Evolutionary conservation across 352 stramenopile genomes (phyloP), one percentile per base, ranked within the genome.

Genomic region (Globisporangium nunn): DNA sequence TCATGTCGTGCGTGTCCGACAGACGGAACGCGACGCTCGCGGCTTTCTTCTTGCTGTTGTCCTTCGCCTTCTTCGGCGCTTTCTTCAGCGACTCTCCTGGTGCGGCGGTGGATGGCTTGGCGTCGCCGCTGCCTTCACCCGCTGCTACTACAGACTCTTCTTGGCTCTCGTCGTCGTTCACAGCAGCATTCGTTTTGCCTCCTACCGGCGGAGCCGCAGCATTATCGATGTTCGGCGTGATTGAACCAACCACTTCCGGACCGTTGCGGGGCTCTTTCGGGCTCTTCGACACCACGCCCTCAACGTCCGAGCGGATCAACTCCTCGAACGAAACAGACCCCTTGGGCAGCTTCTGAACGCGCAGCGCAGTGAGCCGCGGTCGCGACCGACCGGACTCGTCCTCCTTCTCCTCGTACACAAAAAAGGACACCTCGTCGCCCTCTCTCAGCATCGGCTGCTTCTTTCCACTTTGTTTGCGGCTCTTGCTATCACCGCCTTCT

Each of bases 341-440:
- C 14, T 66, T 23, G 2, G 78, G 67, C 28, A 89, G 50, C 49
- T 81, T 87, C 40, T 88, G 75, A 40, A 93, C 74, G 23, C 80
- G 80, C 28, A 93, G 62, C 17, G 79, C 82, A 12, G 74, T 91
- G 35, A 91, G 54, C 8, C 72, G 76, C 14, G 62, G 62, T 7
- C 62, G 59, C 0, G 70, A 72, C 33, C 64, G 64, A 29, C 58
- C 44, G 0, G 67, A 72, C 0, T 81, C 67, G 23, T 77, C 70
- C 28, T 85, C 78, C 18, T 77, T 68, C 37, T 89, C 82, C 56
- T 88, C 78, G 39, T 85, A 81, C 23, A 92, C 75, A 43, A 76
- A 90, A 63, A 92, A 92, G 47, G 82, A 90, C 0, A 92, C 81
- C 52, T 88, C 74, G 56, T 89, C 81, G 15, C 81, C 76, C 31